Base-by-base conservation (phyloP, 345 rosid genomes). In the Salix exigua region DNA sequence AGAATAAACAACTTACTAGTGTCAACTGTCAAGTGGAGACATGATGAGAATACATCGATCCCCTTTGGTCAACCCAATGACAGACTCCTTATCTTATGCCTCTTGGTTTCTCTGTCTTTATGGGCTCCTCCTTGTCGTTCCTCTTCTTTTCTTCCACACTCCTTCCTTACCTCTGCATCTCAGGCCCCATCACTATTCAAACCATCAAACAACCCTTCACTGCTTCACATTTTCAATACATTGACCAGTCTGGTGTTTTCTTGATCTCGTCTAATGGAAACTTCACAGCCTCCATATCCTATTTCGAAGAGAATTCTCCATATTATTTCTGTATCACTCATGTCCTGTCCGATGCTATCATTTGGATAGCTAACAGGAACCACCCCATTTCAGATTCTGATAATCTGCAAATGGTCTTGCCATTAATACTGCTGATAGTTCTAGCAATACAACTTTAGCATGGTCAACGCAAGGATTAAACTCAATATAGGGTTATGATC, bases 301-400 rank as follows among this genome's bases (percentile, higher is more conserved):
- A 67, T 42, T 72, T 50, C 26, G 19, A 23, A 10, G n/a, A 68
- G 7, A 6, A 7, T 14, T 4, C 71, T 10, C 61, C 8, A 3
- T 73, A 68, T 26, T 81, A 77, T 71, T 65, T 81, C 67, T 81
- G 66, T 17, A 68, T 81, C 72, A 28, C 69, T 73, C 81, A 81
- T 64, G 46, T 55, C 2, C 4, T 71, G 8, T 68, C 81, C 50
- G 18, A 69, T 23, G 5, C 75, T 61, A 44, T 73, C 70, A 33
- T 81, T 63, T 81, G 84, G 84, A 72, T 78, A 14, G 84, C 81
- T 10, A 77, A 77, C 38, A 40, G 71, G 9, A 53, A 68, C 66
- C 12, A 26, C 2, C 71, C 75, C 28, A 23, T 73, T 55, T 81
- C 84, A 7, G 76, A 67, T 28, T 77, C 84, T 6, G 72, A 64